A percentile compares a stretch with the other conserved stretches of the same genome.
phyloP scores from a whole-genome alignment of 2,329 filamentous ascomycete genomes.

The Penicillium psychrosexuale region DNA sequence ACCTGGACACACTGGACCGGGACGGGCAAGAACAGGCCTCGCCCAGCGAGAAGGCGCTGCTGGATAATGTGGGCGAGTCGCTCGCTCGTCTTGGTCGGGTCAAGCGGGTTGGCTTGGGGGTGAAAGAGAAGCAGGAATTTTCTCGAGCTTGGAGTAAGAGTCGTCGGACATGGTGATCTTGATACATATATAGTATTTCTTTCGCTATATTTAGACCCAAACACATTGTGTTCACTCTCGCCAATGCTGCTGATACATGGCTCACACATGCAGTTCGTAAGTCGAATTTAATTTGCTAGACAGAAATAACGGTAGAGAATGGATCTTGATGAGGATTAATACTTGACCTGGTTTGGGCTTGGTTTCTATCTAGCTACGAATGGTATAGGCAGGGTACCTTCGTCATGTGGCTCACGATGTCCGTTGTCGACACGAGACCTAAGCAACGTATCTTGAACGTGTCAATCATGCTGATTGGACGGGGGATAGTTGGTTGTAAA shows the following conservation, averaged over 20 bases:
- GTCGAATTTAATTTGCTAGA: background rate
- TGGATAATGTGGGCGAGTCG: conserved; percentile 79
- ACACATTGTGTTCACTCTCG: background rate
- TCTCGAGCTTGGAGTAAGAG: conserved; percentile 64
- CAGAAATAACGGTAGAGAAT: background rate
- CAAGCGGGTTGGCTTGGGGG: conserved; percentile 80
- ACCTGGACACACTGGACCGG: conserved; percentile 45
- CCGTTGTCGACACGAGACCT: background rate
- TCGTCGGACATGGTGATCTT: conserved; percentile 28
- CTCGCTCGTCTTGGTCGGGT: conserved; percentile 83
- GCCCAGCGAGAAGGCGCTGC: conserved; percentile 62
- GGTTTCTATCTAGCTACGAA: background rate
- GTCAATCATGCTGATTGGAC: background rate
- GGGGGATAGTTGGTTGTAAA: background rate
- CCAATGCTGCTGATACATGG: background rate
- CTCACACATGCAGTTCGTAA: background rate
- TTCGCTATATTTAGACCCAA: background rate
- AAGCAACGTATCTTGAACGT: background rate
- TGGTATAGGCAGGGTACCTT: too few species aligned
- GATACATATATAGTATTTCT: background rate
- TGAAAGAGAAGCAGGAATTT: conserved; percentile 80
- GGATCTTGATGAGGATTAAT: background rate
- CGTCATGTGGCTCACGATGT: too few species aligned
- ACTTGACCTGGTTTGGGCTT: background rate
- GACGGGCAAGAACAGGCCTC: conserved; percentile 39